Percentiles rank a stretch among this genome's conserved stretches.
These are phyloP conservation scores for Russula ochroleuca DNA, from an alignment of 768 basidiomycete genomes.

Conservation along the genomic window DNA sequence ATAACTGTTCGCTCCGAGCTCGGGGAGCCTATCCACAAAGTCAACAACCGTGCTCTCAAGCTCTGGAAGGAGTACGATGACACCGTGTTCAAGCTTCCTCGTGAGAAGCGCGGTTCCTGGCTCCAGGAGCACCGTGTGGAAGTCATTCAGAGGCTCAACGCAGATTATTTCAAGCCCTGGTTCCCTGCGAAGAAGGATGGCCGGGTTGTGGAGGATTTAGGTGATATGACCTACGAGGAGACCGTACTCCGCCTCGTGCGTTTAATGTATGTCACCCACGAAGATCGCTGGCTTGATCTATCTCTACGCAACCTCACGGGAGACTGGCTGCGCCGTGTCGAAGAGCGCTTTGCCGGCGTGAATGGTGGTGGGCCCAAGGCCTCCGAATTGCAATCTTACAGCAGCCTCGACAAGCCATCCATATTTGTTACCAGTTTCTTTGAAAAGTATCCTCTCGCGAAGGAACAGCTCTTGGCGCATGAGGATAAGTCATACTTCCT, in stretches of 20 bases:
- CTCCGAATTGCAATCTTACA: slow-evolving; percentile 81
- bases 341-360: slow-evolving; percentile 92
- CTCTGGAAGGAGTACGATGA: slow-evolving; percentile 99
- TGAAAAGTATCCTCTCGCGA: slow-evolving; percentile 74
- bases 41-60: slow-evolving; percentile 94
- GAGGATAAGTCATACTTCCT: slow-evolving; percentile 97
- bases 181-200: slow-evolving; percentile 97
- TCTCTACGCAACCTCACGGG: slow-evolving; percentile 91
- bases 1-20: slow-evolving; percentile 96
- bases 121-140: slow-evolving; percentile 81
- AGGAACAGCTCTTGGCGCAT: slow-evolving; percentile 80
- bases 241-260: slow-evolving; percentile 86
- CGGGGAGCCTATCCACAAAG: slow-evolving; percentile 98
- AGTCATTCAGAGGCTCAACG: slow-evolving; percentile 88
- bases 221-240: slow-evolving; percentile 99
- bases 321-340: slow-evolving; percentile 94
- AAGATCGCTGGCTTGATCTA: slow-evolving; percentile 89
- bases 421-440: slow-evolving; percentile 81
- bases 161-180: slow-evolving; percentile 94
- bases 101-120: slow-evolving; percentile 93
- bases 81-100: slow-evolving; percentile 89
- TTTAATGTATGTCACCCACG: slow-evolving; percentile 90
- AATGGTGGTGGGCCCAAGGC: slow-evolving; percentile 71
- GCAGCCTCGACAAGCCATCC: slow-evolving; percentile 74
- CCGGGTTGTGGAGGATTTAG: slow-evolving; percentile 73